A percentile compares a stretch with the other conserved stretches of the same genome.
phyloP scores from a whole-genome alignment of 139 green algal genomes.

The Penium margaritaceum region DNA sequence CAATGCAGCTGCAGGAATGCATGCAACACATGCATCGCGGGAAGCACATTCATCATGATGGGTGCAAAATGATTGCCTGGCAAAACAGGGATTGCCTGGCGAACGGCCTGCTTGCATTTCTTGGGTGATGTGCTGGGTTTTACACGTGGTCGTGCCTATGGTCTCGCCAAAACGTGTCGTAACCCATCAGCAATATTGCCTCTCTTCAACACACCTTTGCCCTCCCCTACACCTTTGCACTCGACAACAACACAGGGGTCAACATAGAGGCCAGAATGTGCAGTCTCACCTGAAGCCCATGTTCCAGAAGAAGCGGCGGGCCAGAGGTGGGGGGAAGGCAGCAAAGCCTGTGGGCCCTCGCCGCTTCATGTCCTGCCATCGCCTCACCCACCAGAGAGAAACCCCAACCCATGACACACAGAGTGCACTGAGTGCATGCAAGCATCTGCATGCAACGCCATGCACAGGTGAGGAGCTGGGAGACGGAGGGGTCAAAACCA shows the following conservation, averaged over 20 bases:
- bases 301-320: slow-evolving; percentile 31
- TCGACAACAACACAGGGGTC: neutral
- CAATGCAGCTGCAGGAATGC: too few species aligned
- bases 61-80: too few species aligned
- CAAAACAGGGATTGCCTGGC: too few species aligned
- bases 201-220: neutral
- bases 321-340: slow-evolving; percentile 18
- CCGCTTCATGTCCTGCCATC: slow-evolving; percentile 30
- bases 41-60: too few species aligned
- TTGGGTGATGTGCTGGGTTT: too few species aligned
- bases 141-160: too few species aligned
- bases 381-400: neutral
- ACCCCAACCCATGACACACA: neutral
- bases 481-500: too few species aligned
- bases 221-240: neutral
- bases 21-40: too few species aligned
- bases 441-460: too few species aligned
- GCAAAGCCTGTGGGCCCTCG: slow-evolving; percentile 29
- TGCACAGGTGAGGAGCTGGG: too few species aligned
- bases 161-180: neutral
- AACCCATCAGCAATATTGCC: neutral
- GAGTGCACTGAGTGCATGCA: neutral
- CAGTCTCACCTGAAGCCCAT: slow-evolving; percentile 26
- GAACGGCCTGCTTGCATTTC: too few species aligned
- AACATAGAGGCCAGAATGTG: neutral